A percentile compares a stretch with the other conserved stretches of the same genome.
These are phyloP conservation scores for Eucalyptus victrix DNA, from an alignment of 345 rosid species.

Conservation along the genomic window DNA sequence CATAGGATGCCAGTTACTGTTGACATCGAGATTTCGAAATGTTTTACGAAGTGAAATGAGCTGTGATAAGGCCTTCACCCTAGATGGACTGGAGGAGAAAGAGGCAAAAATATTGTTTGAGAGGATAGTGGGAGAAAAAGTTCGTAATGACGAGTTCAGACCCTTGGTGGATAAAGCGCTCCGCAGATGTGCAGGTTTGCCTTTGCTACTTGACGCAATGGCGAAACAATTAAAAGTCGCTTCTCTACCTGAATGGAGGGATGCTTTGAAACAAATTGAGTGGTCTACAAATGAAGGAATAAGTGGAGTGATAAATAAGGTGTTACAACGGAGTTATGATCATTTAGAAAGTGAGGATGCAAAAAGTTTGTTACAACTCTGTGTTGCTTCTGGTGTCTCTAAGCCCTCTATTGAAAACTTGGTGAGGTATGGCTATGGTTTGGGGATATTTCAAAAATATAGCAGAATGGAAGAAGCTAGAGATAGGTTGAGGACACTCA, in stretches of 20 bases:
- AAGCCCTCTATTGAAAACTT: not conserved
- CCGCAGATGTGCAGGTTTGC: not conserved
- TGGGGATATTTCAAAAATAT: not conserved
- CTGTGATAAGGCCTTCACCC: not conserved
- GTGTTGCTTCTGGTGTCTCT: not conserved
- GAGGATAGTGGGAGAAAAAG: not conserved
- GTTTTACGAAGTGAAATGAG: not conserved
- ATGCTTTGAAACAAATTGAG: not conserved
- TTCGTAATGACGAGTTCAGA: not conserved
- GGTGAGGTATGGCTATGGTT: not conserved
- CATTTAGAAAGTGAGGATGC: not conserved
- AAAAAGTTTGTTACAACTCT: not conserved
- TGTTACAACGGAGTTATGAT: not conserved
- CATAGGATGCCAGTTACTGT: not conserved
- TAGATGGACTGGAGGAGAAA: not conserved
- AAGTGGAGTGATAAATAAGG: not conserved
- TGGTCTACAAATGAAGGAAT: rapidly evolving
- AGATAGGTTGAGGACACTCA: not conserved
- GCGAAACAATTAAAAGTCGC: not conserved
- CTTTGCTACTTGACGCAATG: not conserved
- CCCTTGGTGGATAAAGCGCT: not conserved
- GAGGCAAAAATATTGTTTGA: not conserved
- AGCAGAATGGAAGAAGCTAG: not conserved
- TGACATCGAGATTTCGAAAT: rapidly evolving
- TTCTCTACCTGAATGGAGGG: not conserved